Base-by-base conservation (phyloP, 192 early-diverging fungal species). In the Haplosporangium gracile region DNA sequence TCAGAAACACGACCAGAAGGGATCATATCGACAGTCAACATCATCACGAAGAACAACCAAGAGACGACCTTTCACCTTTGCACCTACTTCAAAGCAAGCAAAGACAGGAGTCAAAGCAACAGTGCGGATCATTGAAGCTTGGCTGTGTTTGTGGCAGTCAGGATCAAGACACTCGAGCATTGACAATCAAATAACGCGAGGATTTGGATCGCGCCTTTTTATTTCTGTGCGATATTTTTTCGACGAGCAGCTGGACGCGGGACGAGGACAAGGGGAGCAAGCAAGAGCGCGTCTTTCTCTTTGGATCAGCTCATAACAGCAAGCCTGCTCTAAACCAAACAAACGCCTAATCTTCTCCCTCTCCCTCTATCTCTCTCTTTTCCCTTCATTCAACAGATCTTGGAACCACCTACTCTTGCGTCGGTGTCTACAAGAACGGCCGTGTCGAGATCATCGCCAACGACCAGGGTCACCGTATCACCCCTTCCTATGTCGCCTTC, bases 401-500 rank as follows among this genome's bases (percentile, higher is more conserved):
- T 87, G 98, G 98, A 86, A 99, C 98, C 70, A 99, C 94, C 39
- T 94, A 95, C 92, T 96, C 95, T 75, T 98, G 98, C 91, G 97
- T 98, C 36, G 97, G 95, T 85, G 95, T 99, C 69, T 96, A 93
- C 92, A 94, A 96, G 92, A 95, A 98, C 90, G 97, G 95, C 74
- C 93, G 94, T 77, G 98, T 99, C 74, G 98, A 99, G 90, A 98
- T 99, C 89, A 97, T 99, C 84, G 96, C 97, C 79, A 97, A 99
- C 94, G 97, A 99, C 88, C 96, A 97, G 88, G 97, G 97, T 85
- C 91, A 96, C 92, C 97, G 97, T 90, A 97, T 97, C 84, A 98
- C 97, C 47, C 96, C 97, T 26, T 98, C 97, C 71, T 98, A 96
- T 90, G 97, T 98, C 77, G 97, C 94, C 72, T 98, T 98, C 83